phyloP scores from a whole-genome alignment of 768 basidiomycete species.

The Pholiota microspora region DNA sequence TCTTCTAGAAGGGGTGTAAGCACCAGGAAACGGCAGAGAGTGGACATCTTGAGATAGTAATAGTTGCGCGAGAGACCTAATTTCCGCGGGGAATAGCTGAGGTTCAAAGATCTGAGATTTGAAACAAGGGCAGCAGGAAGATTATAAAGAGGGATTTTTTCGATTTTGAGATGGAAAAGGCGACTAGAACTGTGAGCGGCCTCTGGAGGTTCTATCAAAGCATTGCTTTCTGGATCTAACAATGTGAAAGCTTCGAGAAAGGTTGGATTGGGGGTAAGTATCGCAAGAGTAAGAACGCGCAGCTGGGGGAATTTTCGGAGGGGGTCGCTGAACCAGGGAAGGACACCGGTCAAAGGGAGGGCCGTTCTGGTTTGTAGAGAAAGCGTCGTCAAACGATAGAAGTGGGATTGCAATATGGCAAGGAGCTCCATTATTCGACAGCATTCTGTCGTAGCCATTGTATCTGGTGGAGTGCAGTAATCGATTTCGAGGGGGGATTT shows the following conservation, averaged over 20 bases:
- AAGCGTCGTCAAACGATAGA: slow-evolving; percentile 25
- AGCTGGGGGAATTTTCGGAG: slow-evolving; percentile 16
- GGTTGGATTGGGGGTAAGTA: slow-evolving; percentile 17
- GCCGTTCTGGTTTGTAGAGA: slow-evolving; percentile 18
- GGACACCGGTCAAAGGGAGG: slow-evolving; percentile 17
- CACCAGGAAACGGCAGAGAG: slow-evolving; percentile 33
- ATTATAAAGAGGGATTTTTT: slow-evolving; percentile 38
- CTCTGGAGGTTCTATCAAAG: not conserved
- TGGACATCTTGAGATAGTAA: slow-evolving; percentile 37
- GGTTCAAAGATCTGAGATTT: slow-evolving; percentile 39
- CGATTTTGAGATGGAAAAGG: slow-evolving; percentile 36
- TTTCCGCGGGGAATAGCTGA: slow-evolving; percentile 35
- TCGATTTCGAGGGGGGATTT: slow-evolving; percentile 32
- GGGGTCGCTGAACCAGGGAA: slow-evolving; percentile 17
- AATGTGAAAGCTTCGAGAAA: slow-evolving; percentile 16
- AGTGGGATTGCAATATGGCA: slow-evolving; percentile 11
- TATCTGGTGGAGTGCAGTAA: slow-evolving; percentile 23
- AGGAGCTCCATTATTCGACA: slow-evolving; percentile 24
- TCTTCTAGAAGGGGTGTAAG: slow-evolving; percentile 39
- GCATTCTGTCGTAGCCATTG: slow-evolving; percentile 13
- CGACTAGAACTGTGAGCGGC: slow-evolving; percentile 13
- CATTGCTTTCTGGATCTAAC: slow-evolving; percentile 9
- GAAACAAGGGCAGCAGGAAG: slow-evolving; percentile 34
- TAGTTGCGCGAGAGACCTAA: slow-evolving; percentile 16
- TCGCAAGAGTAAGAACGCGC: slow-evolving; percentile 17